A percentile compares a stretch with the other conserved stretches of the same genome.
Conservation (phyloP, 1,284 basidiomycete species). For the Melampsora americana region DNA sequence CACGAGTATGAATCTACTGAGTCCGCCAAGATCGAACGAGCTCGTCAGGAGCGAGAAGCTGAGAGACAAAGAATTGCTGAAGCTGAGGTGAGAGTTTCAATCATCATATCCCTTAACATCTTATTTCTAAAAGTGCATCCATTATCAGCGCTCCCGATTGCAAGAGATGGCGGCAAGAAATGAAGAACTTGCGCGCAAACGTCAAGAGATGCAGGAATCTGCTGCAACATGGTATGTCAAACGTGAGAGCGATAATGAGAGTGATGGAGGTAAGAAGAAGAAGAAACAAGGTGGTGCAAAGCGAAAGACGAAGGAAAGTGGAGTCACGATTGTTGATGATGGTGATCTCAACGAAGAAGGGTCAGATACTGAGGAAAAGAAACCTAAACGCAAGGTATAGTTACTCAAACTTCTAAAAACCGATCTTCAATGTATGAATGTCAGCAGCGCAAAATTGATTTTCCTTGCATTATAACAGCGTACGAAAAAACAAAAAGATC, state of each 20-base stretch:
- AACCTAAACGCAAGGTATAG: slow-evolving; percentile 37
- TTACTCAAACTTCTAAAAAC: no score
- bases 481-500: slow-evolving; percentile 20
- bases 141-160: slow-evolving; percentile 20
- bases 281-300: slow-evolving; percentile 52
- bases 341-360: slow-evolving; percentile 29
- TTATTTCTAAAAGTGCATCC: neutral
- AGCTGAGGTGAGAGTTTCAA: slow-evolving; percentile 23
- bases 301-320: slow-evolving; percentile 58
- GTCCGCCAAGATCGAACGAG: slow-evolving; percentile 58
- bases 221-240: slow-evolving; percentile 39
- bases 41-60: slow-evolving; percentile 43
- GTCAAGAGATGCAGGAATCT: slow-evolving; percentile 43
- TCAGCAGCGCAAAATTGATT: neutral
- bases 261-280: slow-evolving; percentile 44
- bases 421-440: neutral
- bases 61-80: slow-evolving; percentile 37
- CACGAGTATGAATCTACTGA: slow-evolving; percentile 70
- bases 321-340: slow-evolving; percentile 33
- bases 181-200: slow-evolving; percentile 38
- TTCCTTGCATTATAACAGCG: slow-evolving; percentile 1
- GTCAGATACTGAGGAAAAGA: slow-evolving; percentile 36
- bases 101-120: neutral
- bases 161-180: slow-evolving; percentile 33
- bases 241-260: slow-evolving; percentile 28